Conservation (phyloP, 208 protist species). For the Wallacemonas rigidus region DNA sequence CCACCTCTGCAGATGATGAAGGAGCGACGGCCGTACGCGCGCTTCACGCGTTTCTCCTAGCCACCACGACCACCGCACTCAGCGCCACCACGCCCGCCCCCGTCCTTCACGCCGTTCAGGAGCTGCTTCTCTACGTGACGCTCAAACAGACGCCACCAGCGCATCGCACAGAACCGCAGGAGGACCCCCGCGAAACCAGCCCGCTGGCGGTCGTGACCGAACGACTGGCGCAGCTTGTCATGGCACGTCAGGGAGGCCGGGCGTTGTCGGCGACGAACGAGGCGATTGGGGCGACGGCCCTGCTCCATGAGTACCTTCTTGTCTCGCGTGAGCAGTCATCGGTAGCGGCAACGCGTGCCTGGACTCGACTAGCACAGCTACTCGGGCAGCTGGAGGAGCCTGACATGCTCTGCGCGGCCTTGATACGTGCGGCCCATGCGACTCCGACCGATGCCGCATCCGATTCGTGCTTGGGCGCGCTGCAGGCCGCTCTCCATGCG, state of each 20-base stretch:
- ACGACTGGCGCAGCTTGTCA: background rate
- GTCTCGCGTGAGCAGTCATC: background rate
- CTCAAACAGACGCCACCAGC: background rate
- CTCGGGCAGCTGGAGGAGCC: slow-evolving; percentile 1
- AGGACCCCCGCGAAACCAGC: background rate
- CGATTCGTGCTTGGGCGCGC: background rate
- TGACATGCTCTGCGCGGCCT: background rate
- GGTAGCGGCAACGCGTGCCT: background rate
- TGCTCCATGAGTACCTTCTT: background rate
- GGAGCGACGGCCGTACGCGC: background rate
- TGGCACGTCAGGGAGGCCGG: background rate
- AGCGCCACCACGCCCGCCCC: background rate
- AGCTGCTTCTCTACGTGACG: slow-evolving; percentile 13
- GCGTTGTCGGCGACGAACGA: background rate
- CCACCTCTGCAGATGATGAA: background rate
- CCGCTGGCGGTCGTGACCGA: background rate
- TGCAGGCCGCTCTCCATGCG: slow-evolving; percentile 1
- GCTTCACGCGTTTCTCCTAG: background rate
- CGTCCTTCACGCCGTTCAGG: background rate
- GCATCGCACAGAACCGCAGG: background rate
- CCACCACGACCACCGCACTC: background rate
- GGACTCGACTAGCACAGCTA: background rate
- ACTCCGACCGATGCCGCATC: background rate
- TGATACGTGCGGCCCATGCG: background rate
- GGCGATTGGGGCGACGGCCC: background rate